Conservation (phyloP, 2,329 filamentous ascomycete species). For the Fonsecaea multimorphosa region DNA sequence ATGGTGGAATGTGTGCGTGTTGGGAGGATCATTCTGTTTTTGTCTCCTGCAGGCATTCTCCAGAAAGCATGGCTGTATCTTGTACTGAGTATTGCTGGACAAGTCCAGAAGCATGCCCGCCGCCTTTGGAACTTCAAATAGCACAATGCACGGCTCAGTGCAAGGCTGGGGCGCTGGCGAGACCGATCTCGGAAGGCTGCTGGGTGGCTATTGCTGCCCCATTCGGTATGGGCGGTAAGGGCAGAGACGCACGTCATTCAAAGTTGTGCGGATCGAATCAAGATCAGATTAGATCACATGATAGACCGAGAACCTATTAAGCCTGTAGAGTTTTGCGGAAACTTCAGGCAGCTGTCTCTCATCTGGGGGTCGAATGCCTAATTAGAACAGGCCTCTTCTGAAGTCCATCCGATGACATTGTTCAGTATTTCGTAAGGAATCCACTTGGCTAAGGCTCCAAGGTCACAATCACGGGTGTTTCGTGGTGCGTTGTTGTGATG, state of each 20-base stretch:
- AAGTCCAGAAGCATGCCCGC: background rate
- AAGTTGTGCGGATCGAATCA: background rate
- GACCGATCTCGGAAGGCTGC: background rate
- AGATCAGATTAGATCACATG: background rate
- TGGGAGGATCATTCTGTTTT: background rate
- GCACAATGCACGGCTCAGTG: background rate
- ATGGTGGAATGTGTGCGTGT: background rate
- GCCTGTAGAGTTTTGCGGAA: background rate
- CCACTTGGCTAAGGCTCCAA: conserved; percentile 9
- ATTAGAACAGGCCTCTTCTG: background rate
- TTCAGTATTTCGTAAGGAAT: conserved; percentile 27
- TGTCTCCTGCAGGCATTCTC: background rate
- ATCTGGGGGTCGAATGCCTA: background rate
- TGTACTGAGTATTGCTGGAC: background rate
- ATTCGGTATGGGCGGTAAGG: background rate
- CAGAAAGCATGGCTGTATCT: background rate
- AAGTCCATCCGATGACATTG: conserved; percentile 9
- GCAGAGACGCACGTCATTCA: background rate
- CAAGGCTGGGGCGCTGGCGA: background rate
- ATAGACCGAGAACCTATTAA: background rate
- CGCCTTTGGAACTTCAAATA: background rate
- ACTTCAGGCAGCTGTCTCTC: conserved; percentile 23
- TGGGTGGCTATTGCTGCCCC: background rate
- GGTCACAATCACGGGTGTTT: conserved; percentile 10
- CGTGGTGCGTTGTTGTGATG: conserved; percentile 26